A percentile compares a stretch with the other conserved stretches of the same genome.
Conservation (phyloP, 2,329 filamentous ascomycete genomes). For the Trichoderma sp. region DNA sequence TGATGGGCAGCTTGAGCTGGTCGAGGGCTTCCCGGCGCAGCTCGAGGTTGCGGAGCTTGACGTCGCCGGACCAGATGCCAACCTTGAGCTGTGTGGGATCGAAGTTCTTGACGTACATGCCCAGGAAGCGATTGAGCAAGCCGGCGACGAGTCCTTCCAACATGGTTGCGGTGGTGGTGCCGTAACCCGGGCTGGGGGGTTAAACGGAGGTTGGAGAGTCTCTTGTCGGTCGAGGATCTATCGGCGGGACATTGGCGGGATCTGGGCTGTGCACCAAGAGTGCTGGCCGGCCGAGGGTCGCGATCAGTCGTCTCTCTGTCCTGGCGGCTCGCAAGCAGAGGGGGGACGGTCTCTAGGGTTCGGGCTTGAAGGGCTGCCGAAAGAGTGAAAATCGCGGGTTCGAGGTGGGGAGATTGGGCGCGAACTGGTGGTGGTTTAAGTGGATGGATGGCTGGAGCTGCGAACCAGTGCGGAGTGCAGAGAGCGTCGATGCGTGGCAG, state of each 20-base stretch:
- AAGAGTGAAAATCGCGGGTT: neutral
- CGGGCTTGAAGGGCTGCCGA: neutral
- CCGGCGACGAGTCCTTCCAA: constrained; percentile 96
- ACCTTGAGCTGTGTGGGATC: constrained; percentile 97
- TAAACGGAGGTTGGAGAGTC: constrained; percentile 30
- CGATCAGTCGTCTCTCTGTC: neutral
- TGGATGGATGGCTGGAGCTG: constrained; percentile 9
- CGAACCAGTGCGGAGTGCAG: constrained; percentile 17
- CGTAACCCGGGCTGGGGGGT: constrained; percentile 70
- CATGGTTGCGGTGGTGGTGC: constrained; percentile 68
- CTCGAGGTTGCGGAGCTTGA: constrained; percentile 90
- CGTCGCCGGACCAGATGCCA: constrained; percentile 98
- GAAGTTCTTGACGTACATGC: constrained; percentile 99
- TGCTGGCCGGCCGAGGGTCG: constrained; percentile 24
- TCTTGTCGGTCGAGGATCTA: constrained; percentile 27
- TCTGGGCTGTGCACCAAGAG: constrained; percentile 8
- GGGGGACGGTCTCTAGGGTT: too few relatives aligned
- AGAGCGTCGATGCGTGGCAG: constrained; percentile 24
- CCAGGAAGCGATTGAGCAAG: constrained; percentile 97
- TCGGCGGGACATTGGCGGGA: constrained; percentile 31
- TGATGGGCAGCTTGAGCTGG: constrained; percentile 93
- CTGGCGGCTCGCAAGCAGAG: neutral
- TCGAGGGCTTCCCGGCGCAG: constrained; percentile 93
- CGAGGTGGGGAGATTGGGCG: constrained; percentile 26
- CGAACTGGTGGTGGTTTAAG: neutral